Base-by-base conservation (phyloP, 768 basidiomycete genomes). In the Termitomyces sp. region DNA sequence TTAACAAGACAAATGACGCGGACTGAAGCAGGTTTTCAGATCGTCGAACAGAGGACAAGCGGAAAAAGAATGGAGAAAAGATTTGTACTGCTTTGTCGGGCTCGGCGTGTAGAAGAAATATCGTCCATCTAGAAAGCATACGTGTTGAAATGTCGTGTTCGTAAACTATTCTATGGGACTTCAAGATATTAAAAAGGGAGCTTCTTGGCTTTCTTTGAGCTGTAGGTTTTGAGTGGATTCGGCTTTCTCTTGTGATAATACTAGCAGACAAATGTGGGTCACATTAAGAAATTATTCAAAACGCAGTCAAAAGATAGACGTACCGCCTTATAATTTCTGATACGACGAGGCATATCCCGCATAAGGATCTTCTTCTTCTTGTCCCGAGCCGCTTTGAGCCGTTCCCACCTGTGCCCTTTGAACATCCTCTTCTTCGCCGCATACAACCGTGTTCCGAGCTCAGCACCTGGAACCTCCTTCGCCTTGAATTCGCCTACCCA, bases 351-450 rank as follows among this genome's bases (percentile, higher is more conserved):
- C 90, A 92, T 91, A 67, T 84, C 81, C 64, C 83, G 79, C 78
- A 92, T 72, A 56, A 89, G 73, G 51, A 85, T 77, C 55, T 72
- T 72, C 61, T 74, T 82, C 66, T 77, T 80, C 65, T 71, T 72
- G 56, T 72, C 69, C 62, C 74, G 75, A 66, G 76, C 75, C 56
- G 74, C 76, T 62, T 75, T 76, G 62, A 73, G 67, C 36, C 88
- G 81, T 73, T 93, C 87, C 87, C 88, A 92, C 64, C 82, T 88
- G 77, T 93, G 91, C n/a, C 91, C 91, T 78, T 93, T 94, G 83
- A 94, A 93, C 91, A 93, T 93, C 60, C 80, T 76, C 78, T 84
- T 88, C 81, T 81, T 88, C 57, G 78, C 84, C 10, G 86, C 83
- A 62, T 93, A 94, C 63, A 92, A 71, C 55, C 82, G 78, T 61